Conservation (phyloP, 208 protist species). For the Acanthamoeba divionensis region DNA sequence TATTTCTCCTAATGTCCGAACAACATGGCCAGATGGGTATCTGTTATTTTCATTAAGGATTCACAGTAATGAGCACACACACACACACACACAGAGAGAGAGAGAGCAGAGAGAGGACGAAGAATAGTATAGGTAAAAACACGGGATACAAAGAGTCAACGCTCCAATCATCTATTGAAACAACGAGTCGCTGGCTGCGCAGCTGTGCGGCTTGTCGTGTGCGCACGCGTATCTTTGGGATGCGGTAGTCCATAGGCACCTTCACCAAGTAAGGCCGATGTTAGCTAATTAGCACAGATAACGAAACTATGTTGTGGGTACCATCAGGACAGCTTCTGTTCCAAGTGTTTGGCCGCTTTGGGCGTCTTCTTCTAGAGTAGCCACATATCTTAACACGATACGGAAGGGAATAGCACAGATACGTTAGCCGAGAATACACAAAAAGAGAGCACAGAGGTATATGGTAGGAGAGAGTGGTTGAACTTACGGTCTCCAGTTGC, state of each 20-base stretch:
- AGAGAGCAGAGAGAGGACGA: no score
- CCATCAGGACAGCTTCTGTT: not conserved
- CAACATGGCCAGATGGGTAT: slow-evolving; percentile 84
- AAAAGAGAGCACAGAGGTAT: not conserved
- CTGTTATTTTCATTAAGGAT: not conserved
- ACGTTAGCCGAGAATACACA: no score
- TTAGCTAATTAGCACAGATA: no score
- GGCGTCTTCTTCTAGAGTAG: not conserved
- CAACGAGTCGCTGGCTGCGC: slow-evolving; percentile 84
- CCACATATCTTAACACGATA: not conserved
- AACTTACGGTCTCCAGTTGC: slow-evolving; percentile 59
- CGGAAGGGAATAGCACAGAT: not conserved
- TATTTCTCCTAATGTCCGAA: slow-evolving; percentile 88
- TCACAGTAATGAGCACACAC: no score
- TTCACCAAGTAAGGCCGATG: not conserved
- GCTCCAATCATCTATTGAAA: slow-evolving; percentile 92
- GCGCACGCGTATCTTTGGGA: slow-evolving; percentile 63
- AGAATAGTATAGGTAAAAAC: not conserved
- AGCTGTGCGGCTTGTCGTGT: slow-evolving; percentile 22
- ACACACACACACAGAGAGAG: no score
- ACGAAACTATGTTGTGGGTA: not conserved
- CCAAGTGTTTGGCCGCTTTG: not conserved
- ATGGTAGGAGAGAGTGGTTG: not conserved
- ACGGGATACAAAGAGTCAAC: slow-evolving; percentile 86
- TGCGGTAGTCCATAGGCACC: slow-evolving; percentile 56